Base-by-base conservation (phyloP, 2,329 filamentous ascomycete species). In the Cordyceps tenuipes region DNA sequence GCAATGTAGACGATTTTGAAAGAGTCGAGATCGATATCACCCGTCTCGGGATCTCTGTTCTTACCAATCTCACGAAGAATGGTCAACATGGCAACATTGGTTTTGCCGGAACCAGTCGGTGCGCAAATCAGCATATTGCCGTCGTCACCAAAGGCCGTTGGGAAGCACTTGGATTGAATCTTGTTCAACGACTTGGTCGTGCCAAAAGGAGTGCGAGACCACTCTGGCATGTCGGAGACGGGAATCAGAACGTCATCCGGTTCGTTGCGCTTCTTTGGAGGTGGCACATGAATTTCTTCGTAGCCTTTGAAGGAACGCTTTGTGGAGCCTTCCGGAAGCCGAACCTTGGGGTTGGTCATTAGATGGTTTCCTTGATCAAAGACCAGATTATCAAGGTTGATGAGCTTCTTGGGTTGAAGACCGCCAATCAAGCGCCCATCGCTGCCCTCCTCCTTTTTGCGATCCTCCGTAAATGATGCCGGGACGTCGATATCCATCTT, bases 1-100 rank as follows among this genome's bases (percentile, higher is more conserved):
- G 94, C 94, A 69, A 99, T 97, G 71, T 96, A 99, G 47, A 99
- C 88, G 67, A 99, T 97, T 77, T 99, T 99, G 80, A 99, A 99
- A 48, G 92, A 86, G 69, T 99, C 94, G 9, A 99, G 79, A 72
- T 96, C 91, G 64, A 99, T 94, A 62, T 95, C 89, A n/a, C 94
- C 94, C 0, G 91, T 96, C 63, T 88, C 79, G 0, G 89, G 84
- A 68, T 99, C 88, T 61, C 93, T 85, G 70, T 99, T 88, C 78
- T 97, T 99, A 63, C 94, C 94, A 69, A 99, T 91, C 72, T 99
- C 95, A 63, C 93, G 90, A 44, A 99, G 81, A 69, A 99, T 97
- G 2, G 93, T 88, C 64, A 99, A 80, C 93, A 99, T 97, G 47
- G 93, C 93, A 56, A 99, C 94, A 69, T 99, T 99, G 1, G 94